Percentiles rank a stretch among this genome's conserved stretches.
Conservation (phyloP, 163 green algal species). For the Volvox carteri region DNA sequence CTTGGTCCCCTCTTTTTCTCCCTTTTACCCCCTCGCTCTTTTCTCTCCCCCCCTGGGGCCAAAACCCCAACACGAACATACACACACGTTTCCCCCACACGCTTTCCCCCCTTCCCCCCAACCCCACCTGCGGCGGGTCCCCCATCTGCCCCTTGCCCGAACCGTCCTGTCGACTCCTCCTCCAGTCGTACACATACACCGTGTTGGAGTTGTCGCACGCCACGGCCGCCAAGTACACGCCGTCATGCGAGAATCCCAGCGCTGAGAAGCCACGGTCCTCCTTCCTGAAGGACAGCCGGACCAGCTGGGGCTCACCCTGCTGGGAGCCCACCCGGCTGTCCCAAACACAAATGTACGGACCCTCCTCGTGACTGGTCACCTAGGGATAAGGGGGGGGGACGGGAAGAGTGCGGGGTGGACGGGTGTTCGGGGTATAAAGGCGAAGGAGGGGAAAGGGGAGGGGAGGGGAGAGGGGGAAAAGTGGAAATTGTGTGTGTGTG, state of each 20-base stretch:
- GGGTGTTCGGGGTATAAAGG: not conserved
- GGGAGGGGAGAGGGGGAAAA: not conserved
- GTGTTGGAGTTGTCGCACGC: slow-evolving; percentile 79
- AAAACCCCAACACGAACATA: not conserved
- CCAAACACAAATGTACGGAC: slow-evolving; percentile 72
- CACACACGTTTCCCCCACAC: not conserved
- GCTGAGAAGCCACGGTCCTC: slow-evolving; percentile 69
- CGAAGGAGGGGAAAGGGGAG: not conserved
- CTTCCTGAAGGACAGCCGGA: slow-evolving; percentile 60
- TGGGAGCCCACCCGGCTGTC: slow-evolving; percentile 57
- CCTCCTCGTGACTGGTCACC: slow-evolving; percentile 64
- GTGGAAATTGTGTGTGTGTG: not conserved
- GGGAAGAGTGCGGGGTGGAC: not conserved
- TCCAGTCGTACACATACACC: slow-evolving; percentile 81
- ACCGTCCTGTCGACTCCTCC: slow-evolving; percentile 60
- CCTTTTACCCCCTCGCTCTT: not conserved
- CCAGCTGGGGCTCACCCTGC: slow-evolving; percentile 65
- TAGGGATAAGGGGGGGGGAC: slow-evolving; percentile 19
- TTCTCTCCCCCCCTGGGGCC: not conserved
- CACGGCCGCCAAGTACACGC: slow-evolving; percentile 68
- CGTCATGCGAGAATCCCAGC: slow-evolving; percentile 71
- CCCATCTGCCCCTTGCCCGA: slow-evolving; percentile 73
- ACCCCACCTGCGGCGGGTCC: slow-evolving; percentile 74
- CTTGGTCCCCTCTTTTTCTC: too few relatives aligned
- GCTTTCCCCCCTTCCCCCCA: not conserved